Evolutionary conservation across 2,329 filamentous ascomycete species (phyloP).

Genomic region (Aspergillus piperis): DNA sequence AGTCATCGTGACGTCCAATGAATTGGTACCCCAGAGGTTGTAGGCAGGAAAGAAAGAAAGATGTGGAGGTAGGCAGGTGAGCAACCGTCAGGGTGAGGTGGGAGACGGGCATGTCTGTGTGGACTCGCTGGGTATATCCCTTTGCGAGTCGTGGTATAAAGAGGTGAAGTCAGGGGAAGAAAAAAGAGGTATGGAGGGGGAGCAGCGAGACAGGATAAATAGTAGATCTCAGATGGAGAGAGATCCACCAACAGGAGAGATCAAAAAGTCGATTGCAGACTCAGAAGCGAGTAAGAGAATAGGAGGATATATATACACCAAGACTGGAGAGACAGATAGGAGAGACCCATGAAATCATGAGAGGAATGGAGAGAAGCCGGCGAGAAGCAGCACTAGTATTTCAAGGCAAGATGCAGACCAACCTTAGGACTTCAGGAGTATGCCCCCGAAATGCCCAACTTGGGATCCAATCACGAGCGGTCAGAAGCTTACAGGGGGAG

Average conservation of each 20-base stretch:
- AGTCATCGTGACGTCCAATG: slow-evolving; percentile 62
- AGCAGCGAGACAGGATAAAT: neutral
- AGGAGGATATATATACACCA: slow-evolving; percentile 2
- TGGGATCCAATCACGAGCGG: slow-evolving; percentile 19
- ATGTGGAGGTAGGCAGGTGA: slow-evolving; percentile 75
- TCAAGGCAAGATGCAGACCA: slow-evolving; percentile 14
- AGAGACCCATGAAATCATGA: slow-evolving; percentile 7
- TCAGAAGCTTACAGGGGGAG: slow-evolving; percentile 13
- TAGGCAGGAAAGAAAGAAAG: slow-evolving; percentile 78
- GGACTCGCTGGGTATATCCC: slow-evolving; percentile 16
- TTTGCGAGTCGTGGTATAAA: slow-evolving; percentile 15
- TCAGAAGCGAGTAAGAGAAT: slow-evolving; percentile 5
- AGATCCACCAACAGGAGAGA: neutral
- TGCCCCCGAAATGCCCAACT: slow-evolving; percentile 20
- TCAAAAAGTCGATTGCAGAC: neutral
- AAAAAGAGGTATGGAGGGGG: neutral
- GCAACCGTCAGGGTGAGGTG: slow-evolving; percentile 69
- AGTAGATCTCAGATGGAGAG: slow-evolving; percentile 1
- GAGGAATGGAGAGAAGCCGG: slow-evolving; percentile 8
- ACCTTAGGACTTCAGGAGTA: slow-evolving; percentile 6
- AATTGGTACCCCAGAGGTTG: slow-evolving; percentile 77
- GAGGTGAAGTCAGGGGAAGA: neutral
- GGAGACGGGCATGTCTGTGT: slow-evolving; percentile 58
- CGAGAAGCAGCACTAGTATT: slow-evolving; percentile 15
- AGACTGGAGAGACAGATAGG: neutral